Conservation (phyloP, 2,329 filamentous ascomycete species). For the Fusarium sp. region DNA sequence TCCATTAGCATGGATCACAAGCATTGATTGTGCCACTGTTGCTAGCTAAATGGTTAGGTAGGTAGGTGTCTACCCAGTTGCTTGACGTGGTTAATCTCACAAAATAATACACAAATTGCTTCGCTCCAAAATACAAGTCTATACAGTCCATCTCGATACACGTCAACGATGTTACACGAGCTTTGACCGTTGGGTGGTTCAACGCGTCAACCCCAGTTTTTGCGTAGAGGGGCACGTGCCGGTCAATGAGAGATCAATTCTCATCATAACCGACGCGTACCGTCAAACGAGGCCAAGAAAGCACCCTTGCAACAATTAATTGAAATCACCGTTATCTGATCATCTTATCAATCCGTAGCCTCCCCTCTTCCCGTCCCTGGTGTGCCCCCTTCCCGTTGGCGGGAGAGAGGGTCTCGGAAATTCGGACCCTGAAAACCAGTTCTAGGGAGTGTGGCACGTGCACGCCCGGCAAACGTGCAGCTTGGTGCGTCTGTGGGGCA, state of each 20-base stretch:
- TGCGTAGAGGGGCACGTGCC: background rate
- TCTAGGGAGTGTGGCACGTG: conserved; percentile 36
- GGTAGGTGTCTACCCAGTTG: no score
- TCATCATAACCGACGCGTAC: background rate
- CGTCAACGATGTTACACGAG: background rate
- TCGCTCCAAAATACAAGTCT: background rate
- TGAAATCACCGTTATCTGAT: conserved; percentile 29
- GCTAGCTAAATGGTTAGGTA: background rate
- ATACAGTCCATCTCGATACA: background rate
- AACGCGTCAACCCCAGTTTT: background rate
- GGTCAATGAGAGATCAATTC: background rate
- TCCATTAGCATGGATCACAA: background rate
- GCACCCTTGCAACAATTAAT: background rate
- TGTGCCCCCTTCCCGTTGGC: background rate
- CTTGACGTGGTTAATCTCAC: background rate
- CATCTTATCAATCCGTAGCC: conserved; percentile 31
- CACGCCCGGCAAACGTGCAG: conserved; percentile 32
- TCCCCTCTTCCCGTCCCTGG: background rate
- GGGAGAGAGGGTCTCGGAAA: background rate
- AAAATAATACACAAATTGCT: background rate
- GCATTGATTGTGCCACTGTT: background rate
- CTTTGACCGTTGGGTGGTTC: background rate
- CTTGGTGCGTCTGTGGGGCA: conserved; percentile 35
- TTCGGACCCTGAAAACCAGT: conserved; percentile 28
- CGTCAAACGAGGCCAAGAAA: background rate